Evolutionary conservation across 768 basidiomycete genomes (phyloP), one percentile per base, ranked within the genome.

Genomic region (Pisolithus tinctorius): DNA sequence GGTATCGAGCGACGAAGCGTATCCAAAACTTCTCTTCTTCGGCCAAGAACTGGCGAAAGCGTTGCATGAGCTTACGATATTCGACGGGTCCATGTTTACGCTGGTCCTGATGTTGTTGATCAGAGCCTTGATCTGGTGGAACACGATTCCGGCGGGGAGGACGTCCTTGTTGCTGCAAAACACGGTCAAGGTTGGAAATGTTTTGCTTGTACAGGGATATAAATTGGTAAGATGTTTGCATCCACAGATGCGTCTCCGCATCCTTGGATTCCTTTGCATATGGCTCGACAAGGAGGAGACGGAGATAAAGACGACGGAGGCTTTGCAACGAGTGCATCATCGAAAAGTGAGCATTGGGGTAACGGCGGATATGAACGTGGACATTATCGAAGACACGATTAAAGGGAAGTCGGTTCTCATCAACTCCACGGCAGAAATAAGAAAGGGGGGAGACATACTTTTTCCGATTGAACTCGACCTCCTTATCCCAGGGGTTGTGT

Each of bases 11-110:
- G 42, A 93, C 75, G 17, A 98, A 76, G 53, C 84, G 80, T 27
- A 78, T 81, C 87, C 93, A 99, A 68, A 95, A 96, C 59, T 83
- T 86, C 64, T 94, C 90, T 66, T 99, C 95, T 30, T 87, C 83
- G 0, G 83, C 78, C 13, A 99, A 80, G 64, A 93, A 96, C 60
- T 92, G 85, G 34, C 88, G 78, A 72, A 99, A 98, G 39, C 90
- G 82, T 44, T 90, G 86, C 14, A 93, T 68, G 29, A 93, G 78
- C 64, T 90, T 95, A 58, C 92, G 83, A 55, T 91, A 73, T 63
- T 95, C 93, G 42, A 93, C 89, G 7, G 78, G 77, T 16, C 84
- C 83, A 54, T 79, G 44, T 31, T 46, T 59, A 17, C 34, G 30
- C 17, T 47, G 34, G 20, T 47, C 25, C n/a, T 45, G 44, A 5